A percentile compares a stretch with the other conserved stretches of the same genome.
Evolutionary conservation across 2,329 filamentous ascomycete species (phyloP).

Genomic region (Epicoccum nigrum): DNA sequence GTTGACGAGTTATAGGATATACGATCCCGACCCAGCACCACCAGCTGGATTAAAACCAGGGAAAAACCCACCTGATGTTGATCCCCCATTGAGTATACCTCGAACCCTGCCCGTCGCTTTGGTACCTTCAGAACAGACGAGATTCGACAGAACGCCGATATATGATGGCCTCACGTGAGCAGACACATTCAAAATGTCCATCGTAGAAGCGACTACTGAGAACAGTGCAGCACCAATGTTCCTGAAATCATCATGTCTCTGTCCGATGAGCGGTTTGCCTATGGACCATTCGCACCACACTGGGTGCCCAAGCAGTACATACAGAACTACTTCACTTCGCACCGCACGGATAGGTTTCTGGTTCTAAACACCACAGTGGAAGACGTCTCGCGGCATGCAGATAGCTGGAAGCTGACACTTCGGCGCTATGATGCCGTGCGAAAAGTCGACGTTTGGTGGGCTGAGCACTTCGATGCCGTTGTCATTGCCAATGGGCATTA

Average conservation of each 20-base stretch:
- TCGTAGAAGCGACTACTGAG: constrained; percentile 3
- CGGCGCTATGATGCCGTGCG: constrained; percentile 54
- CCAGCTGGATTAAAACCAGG: constrained; percentile 51
- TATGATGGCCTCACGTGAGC: constrained; percentile 60
- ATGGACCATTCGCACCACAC: constrained; percentile 63
- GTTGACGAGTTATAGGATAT: constrained; percentile 54
- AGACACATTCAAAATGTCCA: neutral
- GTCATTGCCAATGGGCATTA: constrained; percentile 45
- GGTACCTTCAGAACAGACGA: constrained; percentile 52
- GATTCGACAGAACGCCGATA: constrained; percentile 58
- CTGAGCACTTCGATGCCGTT: constrained; percentile 55
- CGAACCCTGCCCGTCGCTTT: constrained; percentile 6
- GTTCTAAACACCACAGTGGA: constrained; percentile 61
- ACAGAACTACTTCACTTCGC: constrained; percentile 60
- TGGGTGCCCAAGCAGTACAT: constrained; percentile 57
- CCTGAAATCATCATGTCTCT: constrained; percentile 64
- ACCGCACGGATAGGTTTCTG: constrained; percentile 56
- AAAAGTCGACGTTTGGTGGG: constrained; percentile 61
- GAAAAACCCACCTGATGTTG: constrained; percentile 52
- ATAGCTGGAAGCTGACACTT: constrained; percentile 57
- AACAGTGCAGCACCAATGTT: constrained; percentile 57
- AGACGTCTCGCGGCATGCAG: constrained; percentile 50
- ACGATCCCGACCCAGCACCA: constrained; percentile 53
- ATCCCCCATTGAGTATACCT: constrained; percentile 49
- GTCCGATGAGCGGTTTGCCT: constrained; percentile 60